Base-by-base conservation (phyloP, 345 rosid genomes). In the Durio zibethinus region DNA sequence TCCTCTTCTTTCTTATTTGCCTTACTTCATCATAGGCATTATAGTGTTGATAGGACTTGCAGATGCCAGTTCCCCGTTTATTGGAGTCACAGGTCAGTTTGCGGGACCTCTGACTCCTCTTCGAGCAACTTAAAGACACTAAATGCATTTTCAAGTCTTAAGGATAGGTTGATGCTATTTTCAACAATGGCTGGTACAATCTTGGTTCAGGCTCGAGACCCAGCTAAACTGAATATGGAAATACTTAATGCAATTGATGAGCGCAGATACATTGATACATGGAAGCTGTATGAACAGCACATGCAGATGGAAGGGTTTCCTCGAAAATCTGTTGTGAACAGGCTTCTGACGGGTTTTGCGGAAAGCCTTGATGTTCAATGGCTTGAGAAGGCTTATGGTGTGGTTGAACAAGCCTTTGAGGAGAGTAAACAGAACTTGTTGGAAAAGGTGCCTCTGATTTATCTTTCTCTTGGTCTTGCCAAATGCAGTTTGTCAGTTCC, bases 221-320 rank as follows among this genome's bases (percentile, higher is more conserved):
- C 94, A 3, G 89, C 94, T 14, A 93, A 89, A 72, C 79, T 93
- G 66, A 88, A 85, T 76, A 59, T 78, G 62, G 93, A 87, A 36
- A 86, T 96, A 67, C 89, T 89, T 79, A 79, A 76, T 74, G 93
- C 98, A 14, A 83, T 93, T 73, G 87, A 91, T 76, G 90, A 84
- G 76, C 70, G 29, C 47, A 86, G 88, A 57, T 84, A 83, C 61
- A 68, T 74, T 25, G 93, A 89, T 75, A 83, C 87, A 21, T 93
- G 98, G 98, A 87, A 82, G 80, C 77, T 92, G 71, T 88, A 80
- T 78, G 93, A 89, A 79, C 94, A 86, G 64, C 94, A 93, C 68
- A 82, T 90, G 92, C 90, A 83, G 56, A 92, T 92, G 92, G 98
- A 91, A 64, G 93, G 97, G 40, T 91, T 92, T 57, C 99, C 99